These are phyloP conservation scores for Aspergillus aculeatinus DNA, from an alignment of 2,329 filamentous ascomycete genomes.

Conservation along the genomic window DNA sequence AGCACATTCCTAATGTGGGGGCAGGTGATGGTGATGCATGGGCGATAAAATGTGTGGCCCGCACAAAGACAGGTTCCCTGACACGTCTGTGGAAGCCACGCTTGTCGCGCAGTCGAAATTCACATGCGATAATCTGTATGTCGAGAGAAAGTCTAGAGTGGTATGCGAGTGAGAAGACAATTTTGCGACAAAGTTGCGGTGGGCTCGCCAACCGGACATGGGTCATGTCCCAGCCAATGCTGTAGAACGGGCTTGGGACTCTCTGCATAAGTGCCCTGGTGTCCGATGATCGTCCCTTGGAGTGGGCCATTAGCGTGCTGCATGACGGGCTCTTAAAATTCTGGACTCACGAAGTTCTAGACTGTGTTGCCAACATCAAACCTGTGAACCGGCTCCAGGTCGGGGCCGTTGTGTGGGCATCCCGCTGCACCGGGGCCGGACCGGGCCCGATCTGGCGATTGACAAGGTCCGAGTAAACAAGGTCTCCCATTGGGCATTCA, in stretches of 20 bases:
- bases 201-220: not conserved
- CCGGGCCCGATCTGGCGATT: conserved; percentile 1
- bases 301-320: not conserved
- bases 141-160: not conserved
- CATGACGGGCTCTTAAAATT: not conserved
- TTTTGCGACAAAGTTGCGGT: not conserved
- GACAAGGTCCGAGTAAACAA: not conserved
- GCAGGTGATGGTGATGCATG: not conserved
- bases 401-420: not conserved
- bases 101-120: not conserved
- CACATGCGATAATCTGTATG: not conserved
- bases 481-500: conserved; percentile 1
- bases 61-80: not conserved
- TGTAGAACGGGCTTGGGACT: not conserved
- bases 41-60: not conserved
- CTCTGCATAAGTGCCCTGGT: not conserved
- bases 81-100: not conserved
- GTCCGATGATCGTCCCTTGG: not conserved
- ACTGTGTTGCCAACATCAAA: not conserved
- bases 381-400: conserved; percentile 1
- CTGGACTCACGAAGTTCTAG: not conserved
- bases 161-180: not conserved
- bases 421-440: not conserved
- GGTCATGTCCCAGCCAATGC: not conserved
- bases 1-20: not conserved